Base-by-base conservation (phyloP, 306 rosid species). In the Castanopsis chinensis region DNA sequence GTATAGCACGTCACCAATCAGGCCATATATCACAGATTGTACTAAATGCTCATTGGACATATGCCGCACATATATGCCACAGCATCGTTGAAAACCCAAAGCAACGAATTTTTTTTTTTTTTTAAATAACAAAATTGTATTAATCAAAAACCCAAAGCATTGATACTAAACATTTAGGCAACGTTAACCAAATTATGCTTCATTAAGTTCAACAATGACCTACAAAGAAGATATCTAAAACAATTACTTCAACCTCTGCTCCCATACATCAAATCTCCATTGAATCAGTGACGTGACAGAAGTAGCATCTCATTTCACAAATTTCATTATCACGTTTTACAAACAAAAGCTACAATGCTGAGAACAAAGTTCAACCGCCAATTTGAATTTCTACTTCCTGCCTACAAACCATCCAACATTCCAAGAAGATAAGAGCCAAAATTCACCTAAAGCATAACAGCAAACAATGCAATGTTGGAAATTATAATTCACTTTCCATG, bases 331-430 rank as follows among this genome's bases (percentile, higher is more conserved):
- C 65, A 69, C 15, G 68, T 28, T 27, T 49, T 43, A 64, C 45
- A 61, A 71, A 23, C 69, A 71, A 52, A 78, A 67, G 69, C 57
- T 71, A 67, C 74, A 28, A 78, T n/a, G 77, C 58, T 70, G 4
- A 13, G 15, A 3, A 49, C 53, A 49, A 49, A 49, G 53, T 49
- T 49, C 53, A 49, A 49, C 53, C 1, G 17, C 53, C 14, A 49
- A 49, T 12, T 49, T 49, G 4, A 10, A 49, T 11, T 49, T 49
- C 53, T 49, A 49, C 53, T 49, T 49, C 53, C 53, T 0, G 1
- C 1, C 53, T 49, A 49, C 53, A 49, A 49, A 49, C 53, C 53
- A 61, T 25, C 14, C 12, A 60, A 60, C 33, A 25, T 12, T 23
- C 17, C 25, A 23, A 10, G n/a, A 64, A 14, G 13, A 19, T 64